Evolutionary conservation across 768 basidiomycete species (phyloP).

Genomic region (Lactarius tabidus): DNA sequence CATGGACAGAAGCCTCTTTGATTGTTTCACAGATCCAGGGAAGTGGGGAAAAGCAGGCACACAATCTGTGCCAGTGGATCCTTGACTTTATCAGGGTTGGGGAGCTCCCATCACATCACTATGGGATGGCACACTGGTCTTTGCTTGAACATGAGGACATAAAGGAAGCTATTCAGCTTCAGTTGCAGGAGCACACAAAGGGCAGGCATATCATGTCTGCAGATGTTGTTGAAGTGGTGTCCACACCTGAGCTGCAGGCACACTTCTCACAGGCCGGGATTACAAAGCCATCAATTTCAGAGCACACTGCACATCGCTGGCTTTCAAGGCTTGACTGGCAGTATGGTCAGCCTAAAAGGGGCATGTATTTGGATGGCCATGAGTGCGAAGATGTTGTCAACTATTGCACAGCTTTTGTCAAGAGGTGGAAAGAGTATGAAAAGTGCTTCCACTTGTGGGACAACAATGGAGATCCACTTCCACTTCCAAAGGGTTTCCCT

Average conservation of each 20-base stretch:
- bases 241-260: not conserved
- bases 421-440: not conserved
- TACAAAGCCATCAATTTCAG: no score
- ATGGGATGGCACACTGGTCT: rapidly evolving
- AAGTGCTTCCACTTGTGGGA: slow-evolving; percentile 5
- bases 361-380: slow-evolving; percentile 1
- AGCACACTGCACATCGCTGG: no score
- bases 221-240: not conserved
- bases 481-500: not conserved
- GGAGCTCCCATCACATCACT: not conserved
- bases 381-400: not conserved
- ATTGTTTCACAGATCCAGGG: not conserved
- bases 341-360: slow-evolving; percentile 12
- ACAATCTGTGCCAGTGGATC: not conserved
- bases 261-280: no score
- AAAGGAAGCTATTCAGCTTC: not conserved
- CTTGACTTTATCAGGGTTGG: not conserved
- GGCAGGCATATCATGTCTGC: not conserved
- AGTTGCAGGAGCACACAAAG: not conserved
- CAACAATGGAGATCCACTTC: not conserved
- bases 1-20: not conserved
- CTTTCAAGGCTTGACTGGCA: no score
- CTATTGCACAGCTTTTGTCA: not conserved
- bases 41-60: not conserved
- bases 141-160: not conserved